Conservation (phyloP, 1,284 basidiomycete genomes). For the Tilletia caries region DNA sequence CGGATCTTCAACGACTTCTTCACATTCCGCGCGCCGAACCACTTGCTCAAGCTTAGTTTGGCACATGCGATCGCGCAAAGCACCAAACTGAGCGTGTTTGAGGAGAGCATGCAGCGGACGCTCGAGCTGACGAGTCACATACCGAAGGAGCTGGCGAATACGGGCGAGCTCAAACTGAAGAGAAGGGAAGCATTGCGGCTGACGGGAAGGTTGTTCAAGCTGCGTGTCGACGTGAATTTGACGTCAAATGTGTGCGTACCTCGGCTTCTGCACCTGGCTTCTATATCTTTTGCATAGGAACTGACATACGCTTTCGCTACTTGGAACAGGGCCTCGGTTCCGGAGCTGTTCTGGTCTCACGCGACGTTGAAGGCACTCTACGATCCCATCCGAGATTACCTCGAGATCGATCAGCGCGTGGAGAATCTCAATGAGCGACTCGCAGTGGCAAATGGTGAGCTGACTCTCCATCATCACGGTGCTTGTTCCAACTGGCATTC, state of each 20-base stretch:
- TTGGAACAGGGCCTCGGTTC: constrained; percentile 45
- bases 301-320: background rate
- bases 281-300: background rate
- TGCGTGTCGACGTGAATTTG: constrained; percentile 84
- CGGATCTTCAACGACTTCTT: constrained; percentile 79
- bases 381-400: constrained; percentile 88
- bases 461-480: no score
- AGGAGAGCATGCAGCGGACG: constrained; percentile 73
- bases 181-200: constrained; percentile 79
- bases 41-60: constrained; percentile 68
- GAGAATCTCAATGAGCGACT: constrained; percentile 84
- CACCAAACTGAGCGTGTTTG: constrained; percentile 83
- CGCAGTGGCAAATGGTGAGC: constrained; percentile 71
- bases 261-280: no score
- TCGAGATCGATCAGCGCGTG: constrained; percentile 83
- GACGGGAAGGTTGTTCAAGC: constrained; percentile 81
- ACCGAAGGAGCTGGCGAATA: constrained; percentile 76
- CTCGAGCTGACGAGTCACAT: constrained; percentile 77
- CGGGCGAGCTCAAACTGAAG: constrained; percentile 73
- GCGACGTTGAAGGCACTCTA: constrained; percentile 83
- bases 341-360: constrained; percentile 92
- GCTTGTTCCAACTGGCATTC: constrained; percentile 60
- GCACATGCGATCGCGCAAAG: constrained; percentile 92
- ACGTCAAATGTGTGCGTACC: constrained; percentile 78
- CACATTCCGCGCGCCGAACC: constrained; percentile 66